phyloP scores from a whole-genome alignment of 2,329 filamentous ascomycete species.

The Beauveria rudraprayagi region DNA sequence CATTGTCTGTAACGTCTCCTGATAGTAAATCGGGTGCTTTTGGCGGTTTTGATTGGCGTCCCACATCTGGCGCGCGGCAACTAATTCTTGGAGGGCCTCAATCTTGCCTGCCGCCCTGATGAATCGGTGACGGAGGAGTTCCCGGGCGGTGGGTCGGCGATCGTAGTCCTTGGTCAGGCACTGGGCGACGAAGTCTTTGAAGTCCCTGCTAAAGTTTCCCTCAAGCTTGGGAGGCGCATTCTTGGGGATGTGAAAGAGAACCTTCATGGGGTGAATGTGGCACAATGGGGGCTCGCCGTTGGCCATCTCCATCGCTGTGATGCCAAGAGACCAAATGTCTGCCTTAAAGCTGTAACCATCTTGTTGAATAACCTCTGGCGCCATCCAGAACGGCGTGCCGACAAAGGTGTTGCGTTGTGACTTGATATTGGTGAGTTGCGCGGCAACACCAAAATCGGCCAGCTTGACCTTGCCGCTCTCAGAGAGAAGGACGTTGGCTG shows the following conservation, averaged over 20 bases:
- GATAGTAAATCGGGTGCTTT: conserved; percentile 76
- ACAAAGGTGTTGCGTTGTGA: conserved; percentile 97
- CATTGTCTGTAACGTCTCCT: conserved; percentile 77
- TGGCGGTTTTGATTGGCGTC: conserved; percentile 65
- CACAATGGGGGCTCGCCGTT: conserved; percentile 84
- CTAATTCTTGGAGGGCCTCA: conserved; percentile 79
- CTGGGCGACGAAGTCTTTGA: conserved; percentile 86
- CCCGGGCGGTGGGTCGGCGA: conserved; percentile 72
- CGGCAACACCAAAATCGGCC: conserved; percentile 94
- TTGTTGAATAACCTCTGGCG: conserved; percentile 87
- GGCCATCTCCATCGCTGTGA: conserved; percentile 84
- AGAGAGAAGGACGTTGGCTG: conserved; percentile 90
- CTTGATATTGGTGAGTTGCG: conserved; percentile 94
- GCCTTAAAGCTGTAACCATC: conserved; percentile 78
- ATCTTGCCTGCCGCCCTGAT: conserved; percentile 80
- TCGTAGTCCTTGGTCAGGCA: conserved; percentile 92
- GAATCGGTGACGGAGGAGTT: conserved; percentile 81
- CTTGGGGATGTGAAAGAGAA: conserved; percentile 85
- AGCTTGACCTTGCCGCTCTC: conserved; percentile 87
- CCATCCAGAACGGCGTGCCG: conserved; percentile 96
- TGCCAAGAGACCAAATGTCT: conserved; percentile 88
- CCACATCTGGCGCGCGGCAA: conserved; percentile 73
- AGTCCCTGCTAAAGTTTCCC: conserved; percentile 78
- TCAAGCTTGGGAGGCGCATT: conserved; percentile 77
- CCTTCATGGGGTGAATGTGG: conserved; percentile 86